Conservation (phyloP, 169 alveolate species). For the Toxoplasma gondii region DNA sequence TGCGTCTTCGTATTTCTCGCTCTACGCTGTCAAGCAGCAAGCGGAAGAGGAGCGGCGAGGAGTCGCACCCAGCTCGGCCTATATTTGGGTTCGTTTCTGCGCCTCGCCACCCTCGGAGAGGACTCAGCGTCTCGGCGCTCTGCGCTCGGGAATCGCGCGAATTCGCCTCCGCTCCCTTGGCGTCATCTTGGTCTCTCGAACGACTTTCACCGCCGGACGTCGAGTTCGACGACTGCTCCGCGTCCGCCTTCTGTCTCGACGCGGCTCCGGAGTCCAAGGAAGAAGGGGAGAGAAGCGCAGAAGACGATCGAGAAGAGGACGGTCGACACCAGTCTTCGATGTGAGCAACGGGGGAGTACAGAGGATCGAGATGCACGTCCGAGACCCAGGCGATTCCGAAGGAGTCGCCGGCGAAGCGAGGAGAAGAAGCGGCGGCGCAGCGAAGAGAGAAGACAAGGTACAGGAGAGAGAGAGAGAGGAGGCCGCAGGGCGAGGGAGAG, state of each 20-base stretch:
- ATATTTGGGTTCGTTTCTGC: slow-evolving; percentile 6
- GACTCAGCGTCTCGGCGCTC: neutral
- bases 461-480: neutral
- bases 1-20: neutral
- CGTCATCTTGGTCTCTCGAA: neutral
- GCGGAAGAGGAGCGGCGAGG: neutral
- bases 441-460: neutral
- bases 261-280: neutral
- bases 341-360: slow-evolving; percentile 1
- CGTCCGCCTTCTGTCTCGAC: neutral
- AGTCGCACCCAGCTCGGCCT: slow-evolving; percentile 15
- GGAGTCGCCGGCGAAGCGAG: neutral
- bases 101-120: neutral
- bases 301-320: neutral
- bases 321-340: neutral
- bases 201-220: neutral
- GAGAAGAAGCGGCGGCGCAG: neutral
- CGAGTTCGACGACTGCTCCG: neutral
- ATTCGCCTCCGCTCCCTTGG: too few relatives aligned
- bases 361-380: slow-evolving; percentile 20
- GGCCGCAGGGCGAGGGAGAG: neutral
- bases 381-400: slow-evolving; percentile 17
- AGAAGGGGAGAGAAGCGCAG: neutral
- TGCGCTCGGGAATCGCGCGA: too few relatives aligned
- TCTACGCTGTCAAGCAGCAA: neutral